phyloP scores from a whole-genome alignment of 2,329 filamentous ascomycete genomes.

The Exophiala alcalophila region DNA sequence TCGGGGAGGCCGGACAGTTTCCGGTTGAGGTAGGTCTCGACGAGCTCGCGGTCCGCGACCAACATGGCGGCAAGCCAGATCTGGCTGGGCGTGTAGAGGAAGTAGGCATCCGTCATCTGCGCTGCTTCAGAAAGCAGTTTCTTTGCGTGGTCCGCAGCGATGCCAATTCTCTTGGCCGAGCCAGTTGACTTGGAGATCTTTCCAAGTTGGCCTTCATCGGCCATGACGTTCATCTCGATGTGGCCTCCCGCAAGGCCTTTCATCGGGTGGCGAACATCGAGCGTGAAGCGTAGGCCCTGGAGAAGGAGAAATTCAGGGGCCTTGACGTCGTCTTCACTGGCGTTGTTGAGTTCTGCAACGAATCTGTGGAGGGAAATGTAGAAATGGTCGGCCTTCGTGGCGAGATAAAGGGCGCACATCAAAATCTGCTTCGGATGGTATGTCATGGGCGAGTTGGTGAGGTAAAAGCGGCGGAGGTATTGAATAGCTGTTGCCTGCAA shows the following conservation, averaged over 20 bases:
- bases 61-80: constrained; percentile 83
- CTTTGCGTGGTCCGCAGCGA: constrained; percentile 70
- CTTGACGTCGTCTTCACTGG: constrained; percentile 75
- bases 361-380: constrained; percentile 68
- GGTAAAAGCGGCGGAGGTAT: constrained; percentile 91
- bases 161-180: constrained; percentile 47
- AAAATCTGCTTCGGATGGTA: constrained; percentile 88
- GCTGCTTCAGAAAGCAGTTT: constrained; percentile 75
- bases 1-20: constrained; percentile 37
- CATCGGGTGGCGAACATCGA: constrained; percentile 89
- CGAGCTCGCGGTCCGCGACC: constrained; percentile 62
- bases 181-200: constrained; percentile 14
- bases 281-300: constrained; percentile 87
- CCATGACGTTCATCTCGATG: constrained; percentile 70
- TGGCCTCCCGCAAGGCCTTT: constrained; percentile 81
- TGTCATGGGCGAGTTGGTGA: constrained; percentile 93
- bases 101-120: constrained; percentile 90
- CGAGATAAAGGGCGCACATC: constrained; percentile 87
- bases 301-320: constrained; percentile 90
- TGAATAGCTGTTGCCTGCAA: constrained; percentile 73
- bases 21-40: constrained; percentile 44
- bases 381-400: constrained; percentile 85
- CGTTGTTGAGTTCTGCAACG: constrained; percentile 65
- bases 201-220: constrained; percentile 50
- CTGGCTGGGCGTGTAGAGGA: constrained; percentile 90